phyloP scores from a whole-genome alignment of 352 stramenopile species.

The Phytophthora crassamura region DNA sequence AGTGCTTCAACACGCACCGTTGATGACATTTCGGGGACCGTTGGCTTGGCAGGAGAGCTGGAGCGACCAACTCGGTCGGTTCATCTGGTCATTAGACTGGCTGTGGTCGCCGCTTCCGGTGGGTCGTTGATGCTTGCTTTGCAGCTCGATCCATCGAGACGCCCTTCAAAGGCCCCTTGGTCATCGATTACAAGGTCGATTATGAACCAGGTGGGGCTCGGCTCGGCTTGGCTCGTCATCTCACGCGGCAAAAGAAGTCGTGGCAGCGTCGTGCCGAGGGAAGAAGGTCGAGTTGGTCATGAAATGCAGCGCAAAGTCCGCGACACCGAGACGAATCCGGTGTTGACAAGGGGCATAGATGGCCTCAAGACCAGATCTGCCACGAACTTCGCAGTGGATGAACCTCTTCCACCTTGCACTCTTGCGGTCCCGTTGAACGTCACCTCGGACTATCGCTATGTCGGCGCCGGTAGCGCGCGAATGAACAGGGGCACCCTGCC shows the following conservation, averaged over 20 bases:
- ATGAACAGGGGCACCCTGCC: not conserved
- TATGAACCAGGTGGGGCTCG: not conserved
- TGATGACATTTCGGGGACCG: constrained; percentile 21
- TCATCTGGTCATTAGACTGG: constrained; percentile 27
- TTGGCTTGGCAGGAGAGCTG: constrained; percentile 10
- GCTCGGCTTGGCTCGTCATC: constrained; percentile 28
- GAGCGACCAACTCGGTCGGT: constrained; percentile 10
- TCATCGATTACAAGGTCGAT: constrained; percentile 1
- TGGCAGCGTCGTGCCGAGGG: not conserved
- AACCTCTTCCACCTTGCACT: constrained; percentile 7
- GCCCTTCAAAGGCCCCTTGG: not conserved
- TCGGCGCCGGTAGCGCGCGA: not conserved
- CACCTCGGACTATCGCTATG: constrained; percentile 3
- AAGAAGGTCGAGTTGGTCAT: constrained; percentile 8
- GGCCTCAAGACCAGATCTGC: not conserved
- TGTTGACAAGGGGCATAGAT: constrained; percentile 16
- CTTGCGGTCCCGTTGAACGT: constrained; percentile 6
- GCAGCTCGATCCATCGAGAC: not conserved
- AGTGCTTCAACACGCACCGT: constrained; percentile 37
- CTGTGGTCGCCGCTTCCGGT: not conserved
- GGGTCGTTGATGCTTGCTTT: not conserved
- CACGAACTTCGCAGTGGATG: not conserved
- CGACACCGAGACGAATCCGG: constrained; percentile 18
- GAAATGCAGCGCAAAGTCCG: constrained; percentile 17
- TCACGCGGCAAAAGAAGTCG: constrained; percentile 8